A percentile compares a stretch with the other conserved stretches of the same genome.
Conservation (phyloP, 192 early-diverging fungal genomes). For the Coemansia sp. region DNA sequence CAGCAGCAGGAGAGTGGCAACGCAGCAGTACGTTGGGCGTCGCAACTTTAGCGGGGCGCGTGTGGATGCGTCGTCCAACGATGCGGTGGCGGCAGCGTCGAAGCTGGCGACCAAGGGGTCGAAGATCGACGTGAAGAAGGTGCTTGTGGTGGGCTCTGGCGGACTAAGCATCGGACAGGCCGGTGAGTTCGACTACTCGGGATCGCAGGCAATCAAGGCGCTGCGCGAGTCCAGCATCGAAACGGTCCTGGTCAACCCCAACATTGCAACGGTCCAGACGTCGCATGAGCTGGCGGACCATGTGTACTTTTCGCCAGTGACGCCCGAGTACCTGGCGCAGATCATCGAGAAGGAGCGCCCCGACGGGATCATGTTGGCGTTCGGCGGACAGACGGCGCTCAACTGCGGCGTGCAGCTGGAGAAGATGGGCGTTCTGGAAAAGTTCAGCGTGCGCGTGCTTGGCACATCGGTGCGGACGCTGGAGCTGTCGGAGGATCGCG, state of each 20-base stretch:
- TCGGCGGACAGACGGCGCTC: slow-evolving; percentile 95
- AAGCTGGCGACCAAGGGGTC: slow-evolving; percentile 47
- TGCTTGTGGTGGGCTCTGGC: slow-evolving; percentile 92
- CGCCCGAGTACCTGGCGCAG: slow-evolving; percentile 86
- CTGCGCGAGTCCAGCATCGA: slow-evolving; percentile 87
- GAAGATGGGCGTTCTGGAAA: slow-evolving; percentile 76
- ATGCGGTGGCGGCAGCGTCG: slow-evolving; percentile 39
- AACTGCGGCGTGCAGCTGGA: slow-evolving; percentile 94
- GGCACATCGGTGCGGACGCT: slow-evolving; percentile 94
- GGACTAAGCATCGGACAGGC: slow-evolving; percentile 97
- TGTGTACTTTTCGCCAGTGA: slow-evolving; percentile 96
- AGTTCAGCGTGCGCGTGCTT: slow-evolving; percentile 84
- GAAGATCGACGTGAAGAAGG: slow-evolving; percentile 73
- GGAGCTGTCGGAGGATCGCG: slow-evolving; percentile 90
- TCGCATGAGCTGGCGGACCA: slow-evolving; percentile 87
- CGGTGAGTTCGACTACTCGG: slow-evolving; percentile 99
- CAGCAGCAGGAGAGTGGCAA: background rate
- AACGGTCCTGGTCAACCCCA: slow-evolving; percentile 98
- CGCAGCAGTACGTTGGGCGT: slow-evolving; percentile 25
- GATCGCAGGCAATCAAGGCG: slow-evolving; percentile 97
- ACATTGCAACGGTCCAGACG: slow-evolving; percentile 99
- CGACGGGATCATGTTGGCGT: slow-evolving; percentile 93
- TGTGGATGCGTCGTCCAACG: slow-evolving; percentile 17
- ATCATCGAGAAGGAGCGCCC: slow-evolving; percentile 93
- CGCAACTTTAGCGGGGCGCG: slow-evolving; percentile 35